A percentile compares a stretch with the other conserved stretches of the same genome.
Conservation (phyloP, 2,329 filamentous ascomycete species). For the Talaromyces sp. region DNA sequence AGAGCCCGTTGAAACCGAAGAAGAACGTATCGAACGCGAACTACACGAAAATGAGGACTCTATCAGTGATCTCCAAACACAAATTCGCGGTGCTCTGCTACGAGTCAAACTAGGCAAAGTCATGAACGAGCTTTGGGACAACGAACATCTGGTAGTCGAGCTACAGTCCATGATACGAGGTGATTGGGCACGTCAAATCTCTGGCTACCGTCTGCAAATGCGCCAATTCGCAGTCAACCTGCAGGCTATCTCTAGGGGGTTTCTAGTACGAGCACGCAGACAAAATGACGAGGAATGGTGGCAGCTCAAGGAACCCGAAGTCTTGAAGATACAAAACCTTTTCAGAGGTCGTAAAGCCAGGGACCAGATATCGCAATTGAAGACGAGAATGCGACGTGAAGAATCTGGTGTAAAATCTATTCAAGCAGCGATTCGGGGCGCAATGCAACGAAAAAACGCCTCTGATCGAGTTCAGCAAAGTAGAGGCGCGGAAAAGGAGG, state of each 20-base stretch:
- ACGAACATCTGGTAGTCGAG: constrained; percentile 71
- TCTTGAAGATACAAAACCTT: constrained; percentile 78
- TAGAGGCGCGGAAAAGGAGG: constrained; percentile 60
- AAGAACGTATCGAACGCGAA: constrained; percentile 80
- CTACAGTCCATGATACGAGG: constrained; percentile 84
- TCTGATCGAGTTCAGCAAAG: constrained; percentile 57
- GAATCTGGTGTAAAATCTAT: constrained; percentile 46
- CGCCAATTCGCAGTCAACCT: constrained; percentile 71
- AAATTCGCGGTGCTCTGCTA: constrained; percentile 74
- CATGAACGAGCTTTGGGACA: constrained; percentile 89
- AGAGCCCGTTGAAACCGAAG: constrained; percentile 74
- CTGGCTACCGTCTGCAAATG: constrained; percentile 79
- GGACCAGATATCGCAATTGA: constrained; percentile 41
- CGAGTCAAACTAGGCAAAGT: constrained; percentile 71
- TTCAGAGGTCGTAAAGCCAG: constrained; percentile 56
- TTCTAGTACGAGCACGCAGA: constrained; percentile 64
- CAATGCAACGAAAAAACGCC: constrained; percentile 40
- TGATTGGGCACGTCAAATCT: constrained; percentile 79
- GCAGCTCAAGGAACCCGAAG: constrained; percentile 65
- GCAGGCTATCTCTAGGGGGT: constrained; percentile 75
- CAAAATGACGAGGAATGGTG: constrained; percentile 65
- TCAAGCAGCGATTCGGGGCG: constrained; percentile 55
- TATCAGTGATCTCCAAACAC: constrained; percentile 78
- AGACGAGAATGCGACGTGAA: constrained; percentile 37
- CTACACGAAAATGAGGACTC: constrained; percentile 68